Base-by-base conservation (phyloP, 176 grass and related monocot species). In the Triticum turgidum region DNA sequence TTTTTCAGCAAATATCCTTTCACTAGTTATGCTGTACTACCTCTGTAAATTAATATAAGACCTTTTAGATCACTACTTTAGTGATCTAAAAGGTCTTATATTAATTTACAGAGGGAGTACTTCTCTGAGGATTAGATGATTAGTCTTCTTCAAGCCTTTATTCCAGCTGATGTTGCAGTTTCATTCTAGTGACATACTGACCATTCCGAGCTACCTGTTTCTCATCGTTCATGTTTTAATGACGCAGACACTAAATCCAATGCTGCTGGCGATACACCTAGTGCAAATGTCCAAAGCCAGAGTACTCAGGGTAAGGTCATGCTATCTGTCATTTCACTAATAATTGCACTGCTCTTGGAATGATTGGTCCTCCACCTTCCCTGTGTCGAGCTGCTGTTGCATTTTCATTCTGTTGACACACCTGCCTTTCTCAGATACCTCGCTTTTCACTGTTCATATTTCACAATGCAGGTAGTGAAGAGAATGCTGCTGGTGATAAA, bases 171-270 rank as follows among this genome's bases (percentile, higher is more conserved):
- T 68, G 4, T 24, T 82, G 32, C 35, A 42, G 63, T 18, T 73
- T 63, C 54, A 66, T 76, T 75, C 78, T n/a, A 34, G 39, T 45
- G 44, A 83, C 24, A 41, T 42, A 63, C 34, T 10, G 11, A 12
- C 32, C 80, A 58, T 87, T 71, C 44, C 39, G 24, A 34, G 80
- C 54, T 73, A 73, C 25, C 73, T 83, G 67, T 66, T 83, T 63
- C 37, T 39, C 45, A 21, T 79, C 6, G 1, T 81, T 58, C 20
- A 73, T 84, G 69, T 33, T 84, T 84, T 75, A 74, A 84, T 6
- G 25, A 61, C 3, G 4, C 20, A 87, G 84, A 58, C 30, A 54
- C 24, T 52, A 86, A 72, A 83, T 32, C 42, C 52, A 83, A 83
- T 38, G 30, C 65, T 75, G 35, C 54, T 77, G 61, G 41, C 32